Evolutionary conservation across 2,329 filamentous ascomycete species (phyloP).

Genomic region (Trichoderma semiorbis): DNA sequence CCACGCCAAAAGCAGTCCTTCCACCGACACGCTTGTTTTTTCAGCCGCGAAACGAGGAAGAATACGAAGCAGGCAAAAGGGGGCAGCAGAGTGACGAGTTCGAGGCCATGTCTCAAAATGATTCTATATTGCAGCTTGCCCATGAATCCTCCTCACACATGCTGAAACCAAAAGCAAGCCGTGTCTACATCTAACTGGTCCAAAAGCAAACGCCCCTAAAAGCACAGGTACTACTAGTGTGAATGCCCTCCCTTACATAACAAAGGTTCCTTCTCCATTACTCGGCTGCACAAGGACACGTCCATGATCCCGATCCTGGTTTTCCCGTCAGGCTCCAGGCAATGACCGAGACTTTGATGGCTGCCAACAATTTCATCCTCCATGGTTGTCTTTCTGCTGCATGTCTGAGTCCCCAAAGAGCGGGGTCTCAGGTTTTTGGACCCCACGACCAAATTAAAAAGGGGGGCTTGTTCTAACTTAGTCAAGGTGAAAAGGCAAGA

Average conservation of each 20-base stretch:
- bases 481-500: background rate
- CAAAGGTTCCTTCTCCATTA: background rate
- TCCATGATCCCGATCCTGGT: background rate
- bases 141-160: conserved; percentile 11
- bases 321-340: background rate
- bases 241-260: conserved; percentile 9
- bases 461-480: background rate
- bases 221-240: background rate
- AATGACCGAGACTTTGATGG: background rate
- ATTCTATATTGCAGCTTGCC: conserved; percentile 15
- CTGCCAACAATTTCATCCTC: background rate
- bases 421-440: background rate
- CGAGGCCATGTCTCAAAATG: background rate
- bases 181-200: conserved; percentile 20
- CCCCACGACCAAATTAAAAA: background rate
- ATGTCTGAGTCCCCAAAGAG: background rate
- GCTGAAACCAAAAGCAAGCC: conserved; percentile 14
- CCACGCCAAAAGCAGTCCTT: background rate
- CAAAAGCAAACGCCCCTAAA: conserved; percentile 9
- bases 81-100: background rate
- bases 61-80: background rate
- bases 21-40: background rate
- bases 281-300: background rate
- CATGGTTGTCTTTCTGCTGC: background rate
- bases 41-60: background rate